These are phyloP conservation scores for Colletotrichum cereale DNA, from an alignment of 2,329 filamentous ascomycete species.

Conservation along the genomic window DNA sequence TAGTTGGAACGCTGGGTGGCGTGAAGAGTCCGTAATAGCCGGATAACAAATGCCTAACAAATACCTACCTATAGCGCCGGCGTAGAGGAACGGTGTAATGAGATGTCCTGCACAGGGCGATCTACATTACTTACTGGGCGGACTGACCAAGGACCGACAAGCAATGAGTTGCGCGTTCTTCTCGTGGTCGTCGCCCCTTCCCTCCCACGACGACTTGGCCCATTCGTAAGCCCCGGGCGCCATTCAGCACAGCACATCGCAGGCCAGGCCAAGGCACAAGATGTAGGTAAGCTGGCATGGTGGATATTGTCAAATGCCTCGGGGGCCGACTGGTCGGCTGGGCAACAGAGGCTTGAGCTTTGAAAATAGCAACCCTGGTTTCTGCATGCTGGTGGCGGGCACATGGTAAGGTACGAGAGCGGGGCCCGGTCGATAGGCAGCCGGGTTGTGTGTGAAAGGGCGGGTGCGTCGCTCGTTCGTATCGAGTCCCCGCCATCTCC, in stretches of 20 bases:
- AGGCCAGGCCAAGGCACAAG: background rate
- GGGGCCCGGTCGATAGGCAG: background rate
- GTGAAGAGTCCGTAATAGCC: background rate
- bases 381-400: slow-evolving; percentile 39
- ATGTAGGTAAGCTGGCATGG: slow-evolving; percentile 19
- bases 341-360: slow-evolving; percentile 37
- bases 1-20: background rate
- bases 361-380: slow-evolving; percentile 38
- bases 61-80: background rate
- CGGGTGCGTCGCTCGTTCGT: slow-evolving; percentile 12
- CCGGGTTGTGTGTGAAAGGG: slow-evolving; percentile 6
- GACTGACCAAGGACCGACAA: slow-evolving; percentile 7
- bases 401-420: slow-evolving; percentile 13
- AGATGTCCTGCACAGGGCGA: slow-evolving; percentile 6
- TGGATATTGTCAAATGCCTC: slow-evolving; percentile 19
- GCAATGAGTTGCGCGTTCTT: background rate
- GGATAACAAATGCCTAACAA: background rate
- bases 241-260: background rate
- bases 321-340: slow-evolving; percentile 27
- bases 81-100: background rate
- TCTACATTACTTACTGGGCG: background rate
- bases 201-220: background rate
- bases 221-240: background rate
- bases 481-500: background rate
- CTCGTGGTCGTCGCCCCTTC: background rate